Evolutionary conservation across 139 green algal genomes (phyloP), one percentile per base, ranked within the genome.

Genomic region (Chlamydomonas incerta): DNA sequence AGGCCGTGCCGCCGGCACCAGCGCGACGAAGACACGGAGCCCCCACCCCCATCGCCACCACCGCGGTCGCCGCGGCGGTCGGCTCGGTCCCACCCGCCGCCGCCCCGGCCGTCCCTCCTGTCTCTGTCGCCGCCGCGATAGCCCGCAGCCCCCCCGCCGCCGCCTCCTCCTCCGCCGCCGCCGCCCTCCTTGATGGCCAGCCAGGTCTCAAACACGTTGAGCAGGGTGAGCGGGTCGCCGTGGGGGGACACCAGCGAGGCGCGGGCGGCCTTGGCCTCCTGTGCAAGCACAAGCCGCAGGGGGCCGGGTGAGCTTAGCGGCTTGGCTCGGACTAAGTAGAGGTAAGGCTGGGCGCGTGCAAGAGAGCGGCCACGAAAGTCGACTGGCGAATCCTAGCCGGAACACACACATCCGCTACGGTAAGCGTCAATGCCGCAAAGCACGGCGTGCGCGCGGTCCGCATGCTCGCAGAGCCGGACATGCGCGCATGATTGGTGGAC

Each of bases 171-270:
- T 2, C 57, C 57, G 9, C 57, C 74, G 2, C 57, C 34, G 4
- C 31, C 31, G 14, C 74, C 57, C 74, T 69, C 20, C 81, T 89
- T 92, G 11, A 90, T 70, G 1, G 57, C 31, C 60, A 92, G 74
- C 88, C 88, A 92, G 18, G 76, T 33, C 88, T 92, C 88, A 79
- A 92, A 90, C 33, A 92, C 74, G n/a, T 58, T 47, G 20, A 90
- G 34, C 29, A 92, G 85, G 10, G 88, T 90, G 37, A 91, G 83
- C 14, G 88, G 67, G 47, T 91, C 88, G 10, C 87, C 87, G 55
- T 88, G 67, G 11, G 73, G 81, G 0, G 81, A 88, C 28, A 88
- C 73, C 21, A 91, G 73, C 63, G 88, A 65, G 26, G 67, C 35
- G 11, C 88, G 83, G 15, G 71, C 46, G 20, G 82, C 37, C 70